Evolutionary conservation across 768 basidiomycete species (phyloP).

Genomic region (Tulasnella sp.): DNA sequence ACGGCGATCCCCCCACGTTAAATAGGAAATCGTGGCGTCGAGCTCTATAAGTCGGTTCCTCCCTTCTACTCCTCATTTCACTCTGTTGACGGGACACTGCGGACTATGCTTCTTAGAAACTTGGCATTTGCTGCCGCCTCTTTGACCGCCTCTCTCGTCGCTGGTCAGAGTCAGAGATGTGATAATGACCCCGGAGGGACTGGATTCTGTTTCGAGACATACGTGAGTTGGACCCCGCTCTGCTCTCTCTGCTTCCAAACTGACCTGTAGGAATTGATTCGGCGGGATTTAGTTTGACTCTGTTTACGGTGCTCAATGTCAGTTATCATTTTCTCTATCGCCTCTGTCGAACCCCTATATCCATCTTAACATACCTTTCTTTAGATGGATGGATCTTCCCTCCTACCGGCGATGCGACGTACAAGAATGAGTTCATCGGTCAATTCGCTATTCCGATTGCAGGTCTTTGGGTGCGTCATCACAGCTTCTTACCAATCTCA

Average conservation of each 20-base stretch:
- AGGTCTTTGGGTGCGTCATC: conserved; percentile 36
- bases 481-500: neutral
- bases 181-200: conserved; percentile 4
- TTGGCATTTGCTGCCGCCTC: no score
- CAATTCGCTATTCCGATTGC: conserved; percentile 47
- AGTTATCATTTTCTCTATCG: neutral
- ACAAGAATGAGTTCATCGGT: conserved; percentile 42
- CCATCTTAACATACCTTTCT: no score
- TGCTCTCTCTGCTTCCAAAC: neutral
- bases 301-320: conserved; percentile 1
- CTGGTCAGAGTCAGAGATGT: neutral
- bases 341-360: no score
- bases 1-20: no score
- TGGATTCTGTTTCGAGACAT: conserved; percentile 11
- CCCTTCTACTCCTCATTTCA: no score
- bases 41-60: no score
- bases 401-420: neutral
- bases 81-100: no score
- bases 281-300: neutral
- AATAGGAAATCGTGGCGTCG: no score
- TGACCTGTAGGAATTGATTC: no score
- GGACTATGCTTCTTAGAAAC: no score
- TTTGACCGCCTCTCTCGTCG: no score
- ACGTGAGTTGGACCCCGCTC: neutral
- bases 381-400: conserved; percentile 12